phyloP scores from a whole-genome alignment of 306 rosid genomes.

The Gastrolobium villosum region DNA sequence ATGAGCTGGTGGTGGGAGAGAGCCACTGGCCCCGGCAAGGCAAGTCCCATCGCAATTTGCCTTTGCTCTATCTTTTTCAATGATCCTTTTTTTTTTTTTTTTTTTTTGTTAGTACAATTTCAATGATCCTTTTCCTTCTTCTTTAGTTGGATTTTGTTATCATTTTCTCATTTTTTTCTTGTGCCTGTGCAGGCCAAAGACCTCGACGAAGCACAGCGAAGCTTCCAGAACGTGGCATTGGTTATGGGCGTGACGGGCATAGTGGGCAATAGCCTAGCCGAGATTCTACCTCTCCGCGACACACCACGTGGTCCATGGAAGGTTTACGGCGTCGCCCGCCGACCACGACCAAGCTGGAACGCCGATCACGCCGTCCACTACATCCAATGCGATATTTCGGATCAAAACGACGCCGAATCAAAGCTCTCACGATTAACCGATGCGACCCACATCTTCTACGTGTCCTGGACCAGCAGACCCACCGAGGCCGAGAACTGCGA shows the following conservation, averaged over 20 bases:
- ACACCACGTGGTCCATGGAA: constrained; percentile 85
- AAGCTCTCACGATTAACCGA: constrained; percentile 64
- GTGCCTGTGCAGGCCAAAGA: constrained; percentile 39
- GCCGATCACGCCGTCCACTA: constrained; percentile 63
- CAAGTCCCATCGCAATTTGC: background rate
- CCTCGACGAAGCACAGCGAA: constrained; percentile 3
- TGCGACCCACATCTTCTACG: no score
- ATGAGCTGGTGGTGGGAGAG: constrained; percentile 68
- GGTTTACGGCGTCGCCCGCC: constrained; percentile 73
- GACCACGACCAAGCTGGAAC: constrained; percentile 67
- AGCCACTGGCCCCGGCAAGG: constrained; percentile 58
- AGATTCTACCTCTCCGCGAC: constrained; percentile 61
- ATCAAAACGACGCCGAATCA: constrained; percentile 47
- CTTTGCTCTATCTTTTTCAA: background rate
- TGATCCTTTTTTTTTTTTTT: no score
- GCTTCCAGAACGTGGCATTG: constrained; percentile 47
- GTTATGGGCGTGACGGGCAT: constrained; percentile 58
- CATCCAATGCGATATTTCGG: constrained; percentile 62
- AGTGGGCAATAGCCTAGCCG: constrained; percentile 64
- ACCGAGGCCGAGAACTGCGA: no score
- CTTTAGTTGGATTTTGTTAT: background rate
- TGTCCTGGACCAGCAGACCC: no score
- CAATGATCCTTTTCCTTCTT: no score
- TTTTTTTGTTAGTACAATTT: no score
- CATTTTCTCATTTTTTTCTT: background rate